These are phyloP conservation scores for Pseudotsuga menziesii DNA, from an alignment of 75 land plant genomes.

Conservation along the genomic window DNA sequence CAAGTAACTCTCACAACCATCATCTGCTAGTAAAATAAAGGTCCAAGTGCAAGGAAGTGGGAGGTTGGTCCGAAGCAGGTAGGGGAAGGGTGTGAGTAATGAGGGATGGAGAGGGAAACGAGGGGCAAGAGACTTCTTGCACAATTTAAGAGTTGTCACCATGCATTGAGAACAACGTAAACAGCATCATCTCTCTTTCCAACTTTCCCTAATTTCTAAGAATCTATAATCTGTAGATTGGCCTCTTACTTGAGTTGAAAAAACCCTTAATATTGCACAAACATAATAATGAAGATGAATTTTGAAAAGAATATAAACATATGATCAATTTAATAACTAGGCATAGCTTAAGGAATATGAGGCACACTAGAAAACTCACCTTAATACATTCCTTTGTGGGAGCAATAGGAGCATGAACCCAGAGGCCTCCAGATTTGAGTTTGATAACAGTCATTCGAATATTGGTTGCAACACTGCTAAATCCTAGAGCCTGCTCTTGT, in stretches of 20 bases:
- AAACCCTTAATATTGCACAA: not conserved
- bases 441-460: slow-evolving; percentile 96
- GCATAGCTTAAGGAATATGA: not conserved
- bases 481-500: slow-evolving; percentile 98
- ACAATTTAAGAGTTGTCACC: no score
- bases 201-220: no score
- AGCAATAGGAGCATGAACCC: slow-evolving; percentile 99
- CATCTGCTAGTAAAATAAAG: no score
- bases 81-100: no score
- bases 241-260: not conserved
- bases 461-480: slow-evolving; percentile 95
- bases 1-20: no score
- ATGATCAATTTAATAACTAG: not conserved
- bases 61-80: no score
- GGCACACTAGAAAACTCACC: slow-evolving; percentile 39
- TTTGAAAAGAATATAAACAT: not conserved
- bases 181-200: no score
- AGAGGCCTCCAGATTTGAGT: slow-evolving; percentile 95
- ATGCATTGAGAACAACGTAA: no score
- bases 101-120: no score
- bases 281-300: not conserved
- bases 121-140: no score
- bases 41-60: no score
- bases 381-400: slow-evolving; percentile 95
- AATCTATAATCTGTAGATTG: no score